phyloP scores from a whole-genome alignment of 176 grass and related monocot species.

The Cenchrus fungigraminus region DNA sequence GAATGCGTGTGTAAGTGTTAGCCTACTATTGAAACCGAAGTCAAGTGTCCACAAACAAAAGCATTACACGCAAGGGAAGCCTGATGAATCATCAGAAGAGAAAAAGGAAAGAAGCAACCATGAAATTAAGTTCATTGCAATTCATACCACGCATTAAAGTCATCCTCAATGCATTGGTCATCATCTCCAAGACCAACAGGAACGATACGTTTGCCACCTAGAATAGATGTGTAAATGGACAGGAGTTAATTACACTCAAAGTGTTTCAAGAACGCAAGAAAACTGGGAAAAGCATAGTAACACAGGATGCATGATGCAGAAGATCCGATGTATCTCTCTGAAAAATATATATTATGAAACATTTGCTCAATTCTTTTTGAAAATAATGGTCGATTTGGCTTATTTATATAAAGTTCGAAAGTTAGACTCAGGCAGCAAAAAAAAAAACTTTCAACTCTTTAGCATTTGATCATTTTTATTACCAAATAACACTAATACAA shows the following conservation, averaged over 20 bases:
- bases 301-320: neutral
- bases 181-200: conserved; percentile 94
- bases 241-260: neutral
- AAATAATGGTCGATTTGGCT: neutral
- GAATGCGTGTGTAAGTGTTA: neutral
- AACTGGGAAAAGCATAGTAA: neutral
- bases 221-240: conserved; percentile 28
- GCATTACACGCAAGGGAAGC: neutral
- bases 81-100: neutral
- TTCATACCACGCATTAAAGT: conserved; percentile 80
- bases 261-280: neutral
- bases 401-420: conserved; percentile 2
- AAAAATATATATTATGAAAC: neutral
- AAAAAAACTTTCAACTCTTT: conserved; percentile 2
- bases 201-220: conserved; percentile 78
- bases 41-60: conserved; percentile 3
- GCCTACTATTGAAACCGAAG: conserved; percentile 3
- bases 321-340: neutral
- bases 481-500: neutral
- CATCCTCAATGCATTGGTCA: conserved; percentile 97
- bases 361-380: neutral
- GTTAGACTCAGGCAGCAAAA: neutral
- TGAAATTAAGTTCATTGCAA: conserved; percentile 8
- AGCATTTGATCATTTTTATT: neutral
- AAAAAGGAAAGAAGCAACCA: neutral